Conservation (phyloP, 2,329 filamentous ascomycete genomes). For the Celoporthe dispersa region DNA sequence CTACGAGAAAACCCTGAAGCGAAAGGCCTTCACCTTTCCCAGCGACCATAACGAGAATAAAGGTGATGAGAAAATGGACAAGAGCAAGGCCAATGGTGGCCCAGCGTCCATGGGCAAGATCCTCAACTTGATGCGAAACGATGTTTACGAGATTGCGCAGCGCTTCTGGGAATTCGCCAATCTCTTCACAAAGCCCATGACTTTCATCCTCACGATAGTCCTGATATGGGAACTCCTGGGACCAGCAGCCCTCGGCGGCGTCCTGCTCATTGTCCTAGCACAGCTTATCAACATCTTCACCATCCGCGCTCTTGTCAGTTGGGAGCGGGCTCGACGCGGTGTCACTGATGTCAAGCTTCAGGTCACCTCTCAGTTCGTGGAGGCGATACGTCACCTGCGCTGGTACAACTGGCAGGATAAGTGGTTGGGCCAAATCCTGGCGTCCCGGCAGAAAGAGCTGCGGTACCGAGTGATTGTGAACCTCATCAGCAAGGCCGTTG, state of each 20-base stretch:
- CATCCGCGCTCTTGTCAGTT: constrained; percentile 67
- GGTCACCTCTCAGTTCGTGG: constrained; percentile 82
- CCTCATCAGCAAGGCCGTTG: constrained; percentile 65
- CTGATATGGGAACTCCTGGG: constrained; percentile 81
- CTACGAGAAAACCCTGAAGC: constrained; percentile 74
- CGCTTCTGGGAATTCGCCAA: constrained; percentile 85
- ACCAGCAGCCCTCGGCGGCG: constrained; percentile 75
- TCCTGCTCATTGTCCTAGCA: constrained; percentile 70
- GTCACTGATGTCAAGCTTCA: constrained; percentile 81
- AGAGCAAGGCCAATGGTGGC: constrained; percentile 29
- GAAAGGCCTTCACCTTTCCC: constrained; percentile 59
- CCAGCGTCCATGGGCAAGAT: constrained; percentile 89
- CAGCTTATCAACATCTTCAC: constrained; percentile 72
- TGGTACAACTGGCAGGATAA: constrained; percentile 84
- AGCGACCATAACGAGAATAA: constrained; percentile 39
- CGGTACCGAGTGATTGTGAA: constrained; percentile 66
- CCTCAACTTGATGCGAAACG: constrained; percentile 81
- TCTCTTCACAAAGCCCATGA: constrained; percentile 77
- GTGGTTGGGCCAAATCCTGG: constrained; percentile 73
- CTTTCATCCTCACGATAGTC: constrained; percentile 72
- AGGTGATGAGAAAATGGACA: constrained; percentile 35
- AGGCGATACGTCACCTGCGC: constrained; percentile 78
- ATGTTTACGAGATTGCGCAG: constrained; percentile 82
- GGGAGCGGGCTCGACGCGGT: constrained; percentile 71
- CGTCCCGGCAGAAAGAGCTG: constrained; percentile 70